Base-by-base conservation (phyloP, 2,329 filamentous ascomycete species). In the Nemania abortiva region DNA sequence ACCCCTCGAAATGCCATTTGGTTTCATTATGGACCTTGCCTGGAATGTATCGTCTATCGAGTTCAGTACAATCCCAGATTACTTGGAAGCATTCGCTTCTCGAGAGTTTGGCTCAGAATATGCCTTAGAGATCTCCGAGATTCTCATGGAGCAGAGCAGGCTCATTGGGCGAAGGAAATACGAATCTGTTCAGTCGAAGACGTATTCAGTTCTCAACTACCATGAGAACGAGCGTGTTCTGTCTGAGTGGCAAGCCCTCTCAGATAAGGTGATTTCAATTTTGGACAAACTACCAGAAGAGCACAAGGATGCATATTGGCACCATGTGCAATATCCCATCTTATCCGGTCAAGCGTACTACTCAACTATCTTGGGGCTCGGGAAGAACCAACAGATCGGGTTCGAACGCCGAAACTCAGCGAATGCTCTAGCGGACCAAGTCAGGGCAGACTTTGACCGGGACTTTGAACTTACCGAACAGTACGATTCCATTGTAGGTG, bases 301-400 rank as follows among this genome's bases (percentile, higher is more conserved):
- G 0, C 80, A 83, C 7, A 84, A 85, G 64, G 81, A 87, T 0
- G 83, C 88, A 0, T 87, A 88, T 72, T 91, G 89, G 76, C 84
- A 91, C 72, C 84, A 89, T 66, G 82, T 91, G 9, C 81, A 89
- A 6, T 88, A 91, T 63, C 88, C 89, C 0, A 84, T 88, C 55
- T 84, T 86, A 42, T 88, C 88, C 2, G 87, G 84, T 1, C 82
- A 84, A n/a, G 85, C 86, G 42, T 85, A 86, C 42, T 66, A 83
- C 84, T 20, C 81, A 84, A 49, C 83, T 85, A 34, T 83, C 82
- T 61, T 82, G 85, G 13, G 82, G 79, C 1, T 79, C 80, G 18
- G 84, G 80, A 0, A 81, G 77, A 89, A 91, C 70, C 83, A 85
- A 29, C 79, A 87, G 5, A 88, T 87, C 65, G 87, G 85, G 0